Percentiles rank a stretch among this genome's conserved stretches.
Evolutionary conservation across 2,329 filamentous ascomycete genomes (phyloP).

Genomic region (Domatiomyces globalis): DNA sequence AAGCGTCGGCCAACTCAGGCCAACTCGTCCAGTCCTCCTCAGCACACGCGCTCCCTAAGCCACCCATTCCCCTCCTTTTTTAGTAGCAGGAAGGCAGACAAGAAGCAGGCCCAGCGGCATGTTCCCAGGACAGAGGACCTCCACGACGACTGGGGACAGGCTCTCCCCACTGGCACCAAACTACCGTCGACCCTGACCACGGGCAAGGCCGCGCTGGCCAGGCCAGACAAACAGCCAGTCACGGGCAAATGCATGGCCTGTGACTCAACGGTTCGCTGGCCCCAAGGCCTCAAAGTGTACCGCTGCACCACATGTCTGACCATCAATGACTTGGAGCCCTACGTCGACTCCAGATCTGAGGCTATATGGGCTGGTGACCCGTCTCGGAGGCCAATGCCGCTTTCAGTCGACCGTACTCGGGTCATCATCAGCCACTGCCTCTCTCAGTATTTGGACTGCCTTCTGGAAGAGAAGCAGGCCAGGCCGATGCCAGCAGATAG

Average conservation of each 20-base stretch:
- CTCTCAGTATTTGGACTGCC: slow-evolving; percentile 34
- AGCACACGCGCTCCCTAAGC: slow-evolving; percentile 57
- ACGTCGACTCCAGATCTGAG: slow-evolving; percentile 13
- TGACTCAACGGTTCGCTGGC: slow-evolving; percentile 66
- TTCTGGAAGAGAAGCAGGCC: slow-evolving; percentile 21
- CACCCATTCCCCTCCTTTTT: slow-evolving; percentile 66
- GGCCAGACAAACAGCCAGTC: slow-evolving; percentile 42
- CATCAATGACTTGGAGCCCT: slow-evolving; percentile 60
- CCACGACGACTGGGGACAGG: slow-evolving; percentile 34
- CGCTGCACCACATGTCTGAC: slow-evolving; percentile 73
- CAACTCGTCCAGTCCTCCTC: slow-evolving; percentile 8
- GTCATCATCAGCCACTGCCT: slow-evolving; percentile 43
- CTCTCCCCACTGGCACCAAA: slow-evolving; percentile 25
- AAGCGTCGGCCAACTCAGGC: slow-evolving; percentile 8
- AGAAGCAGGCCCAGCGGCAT: slow-evolving; percentile 33
- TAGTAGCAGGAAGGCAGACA: slow-evolving; percentile 39
- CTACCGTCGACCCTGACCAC: slow-evolving; percentile 17
- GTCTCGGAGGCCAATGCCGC: slow-evolving; percentile 22
- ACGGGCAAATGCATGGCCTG: slow-evolving; percentile 77
- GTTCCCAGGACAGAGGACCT: slow-evolving; percentile 21
- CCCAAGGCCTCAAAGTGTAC: slow-evolving; percentile 56
- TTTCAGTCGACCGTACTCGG: slow-evolving; percentile 49
- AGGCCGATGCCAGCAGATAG: no score
- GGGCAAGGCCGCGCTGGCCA: slow-evolving; percentile 23
- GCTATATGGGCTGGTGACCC: not conserved